These are phyloP conservation scores for Pseudopyricularia javanii DNA, from an alignment of 2,329 filamentous ascomycete genomes.

Conservation along the genomic window DNA sequence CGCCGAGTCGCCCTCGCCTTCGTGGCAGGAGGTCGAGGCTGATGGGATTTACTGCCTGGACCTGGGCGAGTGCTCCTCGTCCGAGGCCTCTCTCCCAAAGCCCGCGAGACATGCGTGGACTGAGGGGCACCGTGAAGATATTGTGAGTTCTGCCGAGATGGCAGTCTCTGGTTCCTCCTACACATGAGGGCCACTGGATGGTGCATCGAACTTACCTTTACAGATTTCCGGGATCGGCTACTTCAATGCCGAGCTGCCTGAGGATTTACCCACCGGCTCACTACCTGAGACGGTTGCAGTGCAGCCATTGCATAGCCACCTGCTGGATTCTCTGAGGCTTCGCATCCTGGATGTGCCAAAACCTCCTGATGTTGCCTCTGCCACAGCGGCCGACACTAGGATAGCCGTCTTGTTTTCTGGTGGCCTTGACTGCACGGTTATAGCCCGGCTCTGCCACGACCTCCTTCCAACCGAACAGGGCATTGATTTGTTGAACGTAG, in stretches of 20 bases:
- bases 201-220: constrained; percentile 24
- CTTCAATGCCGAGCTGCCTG: constrained; percentile 32
- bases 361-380: constrained; percentile 19
- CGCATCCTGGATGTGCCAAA: constrained; percentile 55
- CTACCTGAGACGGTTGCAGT: constrained; percentile 36
- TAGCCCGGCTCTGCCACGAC: constrained; percentile 72
- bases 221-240: constrained; percentile 41
- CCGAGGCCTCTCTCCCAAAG: neutral
- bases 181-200: neutral
- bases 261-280: constrained; percentile 12
- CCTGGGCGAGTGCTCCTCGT: constrained; percentile 20
- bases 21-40: constrained; percentile 73
- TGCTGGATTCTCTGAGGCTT: constrained; percentile 49
- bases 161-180: neutral
- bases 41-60: constrained; percentile 66
- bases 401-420: constrained; percentile 86
- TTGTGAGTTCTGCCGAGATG: neutral
- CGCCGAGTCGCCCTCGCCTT: constrained; percentile 34
- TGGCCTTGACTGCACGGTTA: constrained; percentile 80
- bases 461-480: constrained; percentile 54
- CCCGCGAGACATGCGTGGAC: neutral
- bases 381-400: constrained; percentile 27
- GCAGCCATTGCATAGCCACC: constrained; percentile 33
- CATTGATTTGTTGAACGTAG: constrained; percentile 88
- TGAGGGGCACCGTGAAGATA: neutral